Conservation (phyloP, 2,329 filamentous ascomycete genomes). For the Mycocentrospora acerina region DNA sequence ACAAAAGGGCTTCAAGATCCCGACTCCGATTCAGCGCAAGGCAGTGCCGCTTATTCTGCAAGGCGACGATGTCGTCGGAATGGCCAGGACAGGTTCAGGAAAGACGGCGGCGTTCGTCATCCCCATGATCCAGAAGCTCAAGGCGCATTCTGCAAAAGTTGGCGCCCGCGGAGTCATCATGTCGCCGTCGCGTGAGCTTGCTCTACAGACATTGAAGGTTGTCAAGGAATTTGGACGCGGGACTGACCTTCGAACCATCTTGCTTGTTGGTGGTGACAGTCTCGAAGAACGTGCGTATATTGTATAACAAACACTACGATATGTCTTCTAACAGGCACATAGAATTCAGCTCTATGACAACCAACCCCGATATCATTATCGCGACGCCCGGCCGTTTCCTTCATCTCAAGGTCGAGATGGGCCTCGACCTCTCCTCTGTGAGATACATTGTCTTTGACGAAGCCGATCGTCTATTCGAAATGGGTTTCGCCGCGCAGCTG, state of each 20-base stretch:
- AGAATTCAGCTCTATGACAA: conserved; percentile 85
- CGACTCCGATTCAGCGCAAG: conserved; percentile 96
- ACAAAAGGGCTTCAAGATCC: conserved; percentile 91
- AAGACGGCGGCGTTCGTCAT: conserved; percentile 99
- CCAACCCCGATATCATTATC: conserved; percentile 96
- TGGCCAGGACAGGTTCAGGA: conserved; percentile 97
- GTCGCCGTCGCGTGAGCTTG: conserved; percentile 90
- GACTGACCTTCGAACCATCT: conserved; percentile 85
- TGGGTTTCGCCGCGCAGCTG: conserved; percentile 94
- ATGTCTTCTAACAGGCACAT: conserved; percentile 5
- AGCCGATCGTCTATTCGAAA: conserved; percentile 94
- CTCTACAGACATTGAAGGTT: conserved; percentile 91
- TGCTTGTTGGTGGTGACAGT: conserved; percentile 93
- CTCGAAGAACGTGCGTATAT: conserved; percentile 70
- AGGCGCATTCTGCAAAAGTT: conserved; percentile 81
- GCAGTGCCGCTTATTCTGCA: conserved; percentile 90
- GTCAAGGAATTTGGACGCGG: conserved; percentile 91
- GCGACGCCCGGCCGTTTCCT: conserved; percentile 95
- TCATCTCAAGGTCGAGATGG: conserved; percentile 97
- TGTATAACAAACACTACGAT: background rate
- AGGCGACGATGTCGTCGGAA: conserved; percentile 93
- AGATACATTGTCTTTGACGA: conserved; percentile 97
- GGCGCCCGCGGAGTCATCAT: conserved; percentile 85
- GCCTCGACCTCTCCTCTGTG: conserved; percentile 83
- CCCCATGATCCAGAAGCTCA: conserved; percentile 94